Percentiles rank a stretch among this genome's conserved stretches.
phyloP scores from a whole-genome alignment of 2,329 filamentous ascomycete genomes.

The Aspergillus fumigatiaffinis region DNA sequence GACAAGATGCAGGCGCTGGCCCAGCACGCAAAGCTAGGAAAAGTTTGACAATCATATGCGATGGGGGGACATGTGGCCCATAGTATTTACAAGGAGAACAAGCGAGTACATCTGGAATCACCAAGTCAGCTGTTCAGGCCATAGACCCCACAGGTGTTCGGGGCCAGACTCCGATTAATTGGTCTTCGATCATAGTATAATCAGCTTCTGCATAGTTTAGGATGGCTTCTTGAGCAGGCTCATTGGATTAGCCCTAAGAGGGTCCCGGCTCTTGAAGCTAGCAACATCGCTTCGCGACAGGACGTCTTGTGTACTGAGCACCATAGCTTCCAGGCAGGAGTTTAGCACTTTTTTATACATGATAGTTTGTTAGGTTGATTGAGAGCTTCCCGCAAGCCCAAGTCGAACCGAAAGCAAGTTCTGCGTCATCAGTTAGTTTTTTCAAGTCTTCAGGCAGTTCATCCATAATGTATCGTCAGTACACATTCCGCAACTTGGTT shows the following conservation, averaged over 20 bases:
- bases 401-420: background rate
- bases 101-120: too few species aligned
- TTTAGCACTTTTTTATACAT: background rate
- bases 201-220: background rate
- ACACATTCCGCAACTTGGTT: background rate
- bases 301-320: background rate
- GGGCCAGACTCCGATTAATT: background rate
- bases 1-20: background rate
- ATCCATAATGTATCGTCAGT: background rate
- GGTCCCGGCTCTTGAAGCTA: background rate
- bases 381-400: background rate
- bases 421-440: background rate
- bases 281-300: background rate
- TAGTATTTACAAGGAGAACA: background rate
- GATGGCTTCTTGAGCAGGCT: background rate
- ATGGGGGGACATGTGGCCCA: background rate
- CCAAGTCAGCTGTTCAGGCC: too few species aligned
- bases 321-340: background rate
- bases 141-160: too few species aligned
- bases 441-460: background rate
- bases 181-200: background rate
- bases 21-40: background rate
- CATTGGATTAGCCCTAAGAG: background rate
- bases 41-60: constrained; percentile 5
- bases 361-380: background rate